These are phyloP conservation scores for Bertia moriformis DNA, from an alignment of 2,329 filamentous ascomycete species.

Conservation along the genomic window DNA sequence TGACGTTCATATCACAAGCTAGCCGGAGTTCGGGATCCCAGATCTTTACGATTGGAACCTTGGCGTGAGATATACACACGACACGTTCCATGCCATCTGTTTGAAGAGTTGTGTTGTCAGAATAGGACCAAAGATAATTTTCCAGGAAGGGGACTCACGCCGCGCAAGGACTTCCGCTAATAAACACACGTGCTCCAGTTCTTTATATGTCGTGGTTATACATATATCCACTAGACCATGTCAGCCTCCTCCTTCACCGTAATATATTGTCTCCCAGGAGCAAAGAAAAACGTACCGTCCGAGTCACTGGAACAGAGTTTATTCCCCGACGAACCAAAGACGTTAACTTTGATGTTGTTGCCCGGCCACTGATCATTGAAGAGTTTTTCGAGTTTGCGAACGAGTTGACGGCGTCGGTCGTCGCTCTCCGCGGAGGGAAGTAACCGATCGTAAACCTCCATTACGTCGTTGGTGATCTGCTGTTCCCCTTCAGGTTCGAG, in stretches of 20 bases:
- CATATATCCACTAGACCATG: slow-evolving; percentile 71
- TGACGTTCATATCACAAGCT: slow-evolving; percentile 96
- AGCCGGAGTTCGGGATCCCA: slow-evolving; percentile 88
- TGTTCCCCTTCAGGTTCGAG: slow-evolving; percentile 60
- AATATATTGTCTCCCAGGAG: slow-evolving; percentile 3
- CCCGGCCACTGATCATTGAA: slow-evolving; percentile 87
- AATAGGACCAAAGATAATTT: slow-evolving; percentile 1
- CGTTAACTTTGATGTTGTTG: slow-evolving; percentile 73
- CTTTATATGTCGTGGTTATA: slow-evolving; percentile 81
- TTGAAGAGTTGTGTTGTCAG: slow-evolving; percentile 15
- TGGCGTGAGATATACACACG: slow-evolving; percentile 84
- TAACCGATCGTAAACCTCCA: slow-evolving; percentile 70
- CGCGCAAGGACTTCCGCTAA: slow-evolving; percentile 74
- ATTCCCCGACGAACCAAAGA: slow-evolving; percentile 98
- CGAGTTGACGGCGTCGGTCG: slow-evolving; percentile 56
- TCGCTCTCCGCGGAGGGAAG: slow-evolving; percentile 71
- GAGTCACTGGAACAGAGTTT: slow-evolving; percentile 88
- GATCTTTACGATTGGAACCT: slow-evolving; percentile 95
- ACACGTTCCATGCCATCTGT: slow-evolving; percentile 92
- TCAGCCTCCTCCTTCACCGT: slow-evolving; percentile 12
- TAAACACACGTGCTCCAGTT: slow-evolving; percentile 77
- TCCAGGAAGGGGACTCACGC: slow-evolving; percentile 41
- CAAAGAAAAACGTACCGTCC: slow-evolving; percentile 55
- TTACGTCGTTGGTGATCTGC: slow-evolving; percentile 69
- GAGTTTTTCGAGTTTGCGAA: slow-evolving; percentile 76